Conservation (phyloP, 2,329 filamentous ascomycete species). For the Cryphonectria radicalis region DNA sequence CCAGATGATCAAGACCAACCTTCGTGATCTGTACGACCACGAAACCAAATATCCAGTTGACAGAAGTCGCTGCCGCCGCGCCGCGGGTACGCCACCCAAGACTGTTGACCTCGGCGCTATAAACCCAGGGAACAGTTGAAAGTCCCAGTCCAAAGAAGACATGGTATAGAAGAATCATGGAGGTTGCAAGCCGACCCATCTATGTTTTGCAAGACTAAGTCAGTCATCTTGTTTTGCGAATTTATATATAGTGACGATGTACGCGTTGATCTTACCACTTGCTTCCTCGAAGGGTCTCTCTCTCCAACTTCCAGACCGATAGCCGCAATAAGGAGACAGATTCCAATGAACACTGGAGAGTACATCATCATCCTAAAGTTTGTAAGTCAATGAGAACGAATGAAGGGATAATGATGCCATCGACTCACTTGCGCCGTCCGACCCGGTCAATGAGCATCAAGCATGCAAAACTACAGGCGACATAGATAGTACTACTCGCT, state of each 20-base stretch:
- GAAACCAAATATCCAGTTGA: slow-evolving; percentile 50
- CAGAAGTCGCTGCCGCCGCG: slow-evolving; percentile 49
- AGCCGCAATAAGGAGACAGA: slow-evolving; percentile 45
- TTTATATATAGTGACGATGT: too few species aligned
- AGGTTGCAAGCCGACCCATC: slow-evolving; percentile 45
- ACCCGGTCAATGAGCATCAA: slow-evolving; percentile 46
- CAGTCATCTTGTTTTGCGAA: background rate
- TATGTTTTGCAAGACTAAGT: background rate
- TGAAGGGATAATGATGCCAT: background rate
- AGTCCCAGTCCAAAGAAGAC: slow-evolving; percentile 47
- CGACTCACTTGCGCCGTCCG: slow-evolving; percentile 44
- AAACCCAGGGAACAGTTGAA: slow-evolving; percentile 47
- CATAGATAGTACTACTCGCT: slow-evolving; percentile 49
- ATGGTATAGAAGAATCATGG: slow-evolving; percentile 50
- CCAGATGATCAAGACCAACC: slow-evolving; percentile 44
- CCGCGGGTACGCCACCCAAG: slow-evolving; percentile 47
- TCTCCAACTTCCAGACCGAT: slow-evolving; percentile 30
- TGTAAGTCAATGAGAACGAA: background rate
- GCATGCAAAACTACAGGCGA: slow-evolving; percentile 42
- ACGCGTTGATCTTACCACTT: slow-evolving; percentile 25
- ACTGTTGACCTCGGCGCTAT: slow-evolving; percentile 47
- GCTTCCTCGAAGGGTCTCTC: slow-evolving; percentile 38
- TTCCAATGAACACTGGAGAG: slow-evolving; percentile 41
- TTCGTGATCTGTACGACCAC: slow-evolving; percentile 51
- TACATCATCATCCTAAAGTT: slow-evolving; percentile 44